Percentiles rank a stretch among this genome's conserved stretches.
Conservation (phyloP, 2,329 filamentous ascomycete genomes). For the Pezicula radicicola region DNA sequence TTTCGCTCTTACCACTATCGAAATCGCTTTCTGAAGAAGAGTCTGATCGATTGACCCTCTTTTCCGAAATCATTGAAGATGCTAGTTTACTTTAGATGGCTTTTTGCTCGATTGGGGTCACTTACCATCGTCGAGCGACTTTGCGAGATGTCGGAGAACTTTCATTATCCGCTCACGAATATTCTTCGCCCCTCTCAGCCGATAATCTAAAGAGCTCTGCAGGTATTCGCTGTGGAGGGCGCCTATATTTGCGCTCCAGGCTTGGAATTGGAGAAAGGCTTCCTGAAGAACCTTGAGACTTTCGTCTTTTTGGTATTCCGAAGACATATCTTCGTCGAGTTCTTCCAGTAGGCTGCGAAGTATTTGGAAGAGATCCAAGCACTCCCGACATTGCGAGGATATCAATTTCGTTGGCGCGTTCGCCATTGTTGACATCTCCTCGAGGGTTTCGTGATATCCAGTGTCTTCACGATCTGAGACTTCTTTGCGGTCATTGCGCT, state of each 20-base stretch:
- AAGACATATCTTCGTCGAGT: not conserved
- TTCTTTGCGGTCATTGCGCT: too few relatives aligned
- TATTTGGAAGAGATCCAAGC: not conserved
- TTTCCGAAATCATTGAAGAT: not conserved
- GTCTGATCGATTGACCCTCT: not conserved
- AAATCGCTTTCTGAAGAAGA: not conserved
- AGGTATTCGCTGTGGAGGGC: not conserved
- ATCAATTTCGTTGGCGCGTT: not conserved
- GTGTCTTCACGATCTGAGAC: too few relatives aligned
- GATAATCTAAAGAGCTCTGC: slow-evolving; percentile 1
- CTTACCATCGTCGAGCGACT: not conserved
- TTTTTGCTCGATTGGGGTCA: not conserved
- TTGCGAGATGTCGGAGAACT: not conserved
- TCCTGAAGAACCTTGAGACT: not conserved
- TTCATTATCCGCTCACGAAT: not conserved
- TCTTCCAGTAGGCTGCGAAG: not conserved
- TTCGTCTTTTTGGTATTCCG: not conserved
- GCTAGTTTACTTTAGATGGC: not conserved
- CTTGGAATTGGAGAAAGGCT: not conserved
- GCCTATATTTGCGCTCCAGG: slow-evolving; percentile 1
- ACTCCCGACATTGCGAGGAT: not conserved
- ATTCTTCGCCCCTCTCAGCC: not conserved
- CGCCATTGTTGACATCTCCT: too few relatives aligned
- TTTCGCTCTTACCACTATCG: not conserved
- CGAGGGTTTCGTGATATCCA: too few relatives aligned